A percentile compares a stretch with the other conserved stretches of the same genome.
Evolutionary conservation across 768 basidiomycete genomes (phyloP).

Genomic region (Leucocoprinus birnbaumii): DNA sequence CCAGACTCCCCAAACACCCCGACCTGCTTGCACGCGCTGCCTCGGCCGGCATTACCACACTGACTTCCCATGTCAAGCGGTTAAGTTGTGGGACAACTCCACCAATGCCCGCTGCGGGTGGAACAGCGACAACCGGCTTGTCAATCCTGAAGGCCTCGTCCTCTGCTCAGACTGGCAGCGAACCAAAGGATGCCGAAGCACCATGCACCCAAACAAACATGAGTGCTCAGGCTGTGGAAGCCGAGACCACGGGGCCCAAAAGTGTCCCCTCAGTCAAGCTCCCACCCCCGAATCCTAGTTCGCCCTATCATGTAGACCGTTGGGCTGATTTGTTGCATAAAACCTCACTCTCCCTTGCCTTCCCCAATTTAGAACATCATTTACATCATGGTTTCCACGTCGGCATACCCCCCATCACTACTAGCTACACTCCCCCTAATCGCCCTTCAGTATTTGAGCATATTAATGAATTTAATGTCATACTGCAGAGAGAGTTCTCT

Average conservation of each 20-base stretch:
- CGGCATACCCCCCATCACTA: conserved; percentile 25
- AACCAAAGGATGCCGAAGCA: conserved; percentile 7
- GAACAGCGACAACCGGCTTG: no score
- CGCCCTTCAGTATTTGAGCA: conserved; percentile 16
- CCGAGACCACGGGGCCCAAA: conserved; percentile 33
- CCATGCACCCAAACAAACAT: conserved; percentile 23
- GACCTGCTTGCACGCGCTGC: neutral
- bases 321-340: conserved; percentile 26
- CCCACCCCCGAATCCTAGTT: conserved; percentile 18
- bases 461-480: conserved; percentile 11
- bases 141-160: no score
- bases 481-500: conserved; percentile 22
- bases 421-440: conserved; percentile 30
- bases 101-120: no score
- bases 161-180: conserved; percentile 16
- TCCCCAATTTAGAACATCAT: conserved; percentile 20
- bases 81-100: no score
- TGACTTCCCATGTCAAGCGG: no score
- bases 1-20: neutral
- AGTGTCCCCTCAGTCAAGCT: conserved; percentile 32
- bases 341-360: conserved; percentile 18
- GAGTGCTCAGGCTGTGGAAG: conserved; percentile 41
- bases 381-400: conserved; percentile 30
- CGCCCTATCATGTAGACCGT: conserved; percentile 24
- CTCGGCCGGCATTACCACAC: no score